Evolutionary conservation across 345 rosid species (phyloP).

Genomic region (Gossypium rotundifolium): DNA sequence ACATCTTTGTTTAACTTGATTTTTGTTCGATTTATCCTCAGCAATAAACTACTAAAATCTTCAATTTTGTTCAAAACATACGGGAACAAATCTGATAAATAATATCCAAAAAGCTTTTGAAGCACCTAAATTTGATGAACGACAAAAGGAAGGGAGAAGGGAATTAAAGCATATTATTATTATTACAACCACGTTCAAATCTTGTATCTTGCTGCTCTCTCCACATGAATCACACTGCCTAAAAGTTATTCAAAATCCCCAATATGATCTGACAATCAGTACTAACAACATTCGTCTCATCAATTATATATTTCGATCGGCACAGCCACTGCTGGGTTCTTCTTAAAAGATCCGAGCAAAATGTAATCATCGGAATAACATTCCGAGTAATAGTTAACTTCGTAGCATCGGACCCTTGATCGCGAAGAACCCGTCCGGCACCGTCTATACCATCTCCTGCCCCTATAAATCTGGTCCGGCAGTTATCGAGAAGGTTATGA

Average conservation of each 20-base stretch:
- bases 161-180: too few species aligned
- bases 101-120: too few species aligned
- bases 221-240: too few species aligned
- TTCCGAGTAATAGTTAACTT: not conserved
- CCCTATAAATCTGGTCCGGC: not conserved
- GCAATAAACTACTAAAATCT: too few species aligned
- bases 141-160: too few species aligned
- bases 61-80: too few species aligned
- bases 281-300: constrained; percentile 1
- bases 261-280: constrained; percentile 5
- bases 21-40: too few species aligned
- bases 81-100: too few species aligned
- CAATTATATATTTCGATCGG: constrained; percentile 8
- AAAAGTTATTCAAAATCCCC: constrained; percentile 5
- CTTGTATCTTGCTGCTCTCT: too few species aligned
- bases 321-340: not conserved
- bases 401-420: not conserved
- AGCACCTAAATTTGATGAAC: too few species aligned
- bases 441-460: not conserved
- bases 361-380: not conserved
- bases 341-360: constrained; percentile 7
- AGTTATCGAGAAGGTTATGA: not conserved
- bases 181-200: too few species aligned
- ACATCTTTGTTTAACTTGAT: too few species aligned
- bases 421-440: not conserved